A percentile compares a stretch with the other conserved stretches of the same genome.
These are phyloP conservation scores for Chaetomium strumarium DNA, from an alignment of 2,329 filamentous ascomycete species.

Conservation along the genomic window DNA sequence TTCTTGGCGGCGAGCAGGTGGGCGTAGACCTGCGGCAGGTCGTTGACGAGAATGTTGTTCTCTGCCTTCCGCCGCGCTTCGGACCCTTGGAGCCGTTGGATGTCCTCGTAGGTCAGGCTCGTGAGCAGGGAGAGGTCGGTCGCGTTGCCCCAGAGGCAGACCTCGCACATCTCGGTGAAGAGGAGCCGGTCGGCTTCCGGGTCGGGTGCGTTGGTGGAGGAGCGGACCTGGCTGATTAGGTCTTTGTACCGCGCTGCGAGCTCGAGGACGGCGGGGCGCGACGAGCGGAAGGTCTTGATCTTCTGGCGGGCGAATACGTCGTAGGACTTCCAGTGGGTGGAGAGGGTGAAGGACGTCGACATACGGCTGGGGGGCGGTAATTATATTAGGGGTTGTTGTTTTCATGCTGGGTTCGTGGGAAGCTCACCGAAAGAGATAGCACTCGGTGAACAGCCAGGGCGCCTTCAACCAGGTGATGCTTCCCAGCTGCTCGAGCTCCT, in stretches of 20 bases:
- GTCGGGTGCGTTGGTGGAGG: constrained; percentile 41
- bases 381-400: neutral
- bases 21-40: constrained; percentile 48
- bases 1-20: constrained; percentile 26
- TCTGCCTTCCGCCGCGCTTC: constrained; percentile 80
- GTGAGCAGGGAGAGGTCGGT: constrained; percentile 90
- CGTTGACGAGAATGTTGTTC: constrained; percentile 87
- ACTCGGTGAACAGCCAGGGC: constrained; percentile 88
- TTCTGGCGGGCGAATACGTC: constrained; percentile 89
- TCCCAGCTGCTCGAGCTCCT: constrained; percentile 69
- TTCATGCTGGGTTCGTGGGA: neutral
- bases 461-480: constrained; percentile 75
- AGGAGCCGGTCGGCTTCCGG: constrained; percentile 68
- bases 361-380: constrained; percentile 56
- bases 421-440: constrained; percentile 76
- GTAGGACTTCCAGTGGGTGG: constrained; percentile 79
- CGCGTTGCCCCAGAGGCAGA: constrained; percentile 95
- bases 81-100: constrained; percentile 90
- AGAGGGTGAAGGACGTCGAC: constrained; percentile 68
- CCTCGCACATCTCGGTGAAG: constrained; percentile 91
- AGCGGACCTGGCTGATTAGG: constrained; percentile 60
- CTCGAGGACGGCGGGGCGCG: constrained; percentile 59
- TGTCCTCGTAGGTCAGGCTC: constrained; percentile 86
- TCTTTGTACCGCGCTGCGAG: constrained; percentile 42
- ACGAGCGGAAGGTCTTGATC: constrained; percentile 85